Base-by-base conservation (phyloP, 164 flowering plant species). In the Kingdonia uniflora region DNA sequence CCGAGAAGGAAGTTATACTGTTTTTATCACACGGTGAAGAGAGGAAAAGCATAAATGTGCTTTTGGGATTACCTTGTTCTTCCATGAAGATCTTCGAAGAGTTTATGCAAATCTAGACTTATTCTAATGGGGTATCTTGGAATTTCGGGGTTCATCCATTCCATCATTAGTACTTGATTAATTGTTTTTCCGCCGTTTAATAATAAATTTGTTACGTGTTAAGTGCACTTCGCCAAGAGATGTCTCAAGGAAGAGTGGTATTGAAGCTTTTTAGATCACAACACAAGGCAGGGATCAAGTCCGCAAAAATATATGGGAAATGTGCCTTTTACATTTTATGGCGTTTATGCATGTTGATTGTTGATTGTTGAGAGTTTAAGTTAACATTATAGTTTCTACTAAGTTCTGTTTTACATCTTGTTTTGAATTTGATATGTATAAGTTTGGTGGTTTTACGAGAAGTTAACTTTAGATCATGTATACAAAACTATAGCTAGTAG, bases 11-110 rank as follows among this genome's bases (percentile, higher is more conserved):
- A 61, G 86, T 84, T 19, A 71, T 68, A 52, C 48, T 91, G 57
- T 87, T 91, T 60, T 71, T 91, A 6, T 75, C 95, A 20, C 80
- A 80, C 68, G 89, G 90, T 7, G 66, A 71, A 52, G 84, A 78
- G 39, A 75, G 84, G 69, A 76, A 72, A 59, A 78, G 81, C 67
- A 72, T 85, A 43, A 84, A 84, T 61, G 88, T 91, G 65, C 76
- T 87, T 35, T 64, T 91, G 55, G 98, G 96, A 8, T 68, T 91
- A 76, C 98, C 98, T 0, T 80, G 74, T 54, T 68, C 96, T 37
- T 84, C 95, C 22, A 87, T 91, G 95, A 60, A 78, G 37, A 67
- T 59, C 39, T 91, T 85, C 29, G 72, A 83, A 57, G 69, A 81
- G 46, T 65, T 72, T 17, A 75, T 85, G 78, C 52, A 76, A 62